phyloP scores from a whole-genome alignment of 768 basidiomycete species.

The Macrocybe gigantea region DNA sequence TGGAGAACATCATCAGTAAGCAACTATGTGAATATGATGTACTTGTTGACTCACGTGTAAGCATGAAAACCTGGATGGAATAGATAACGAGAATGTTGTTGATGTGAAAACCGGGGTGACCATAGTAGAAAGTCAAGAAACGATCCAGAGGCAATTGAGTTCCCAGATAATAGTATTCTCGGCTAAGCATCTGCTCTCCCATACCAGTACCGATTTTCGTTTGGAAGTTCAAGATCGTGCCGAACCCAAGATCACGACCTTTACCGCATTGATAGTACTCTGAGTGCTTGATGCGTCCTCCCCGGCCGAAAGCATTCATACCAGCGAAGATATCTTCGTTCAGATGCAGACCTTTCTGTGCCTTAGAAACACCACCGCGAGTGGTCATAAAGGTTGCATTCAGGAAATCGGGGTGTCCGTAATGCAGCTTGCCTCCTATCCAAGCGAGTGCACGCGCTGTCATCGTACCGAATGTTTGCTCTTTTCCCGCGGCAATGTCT shows the following conservation, averaged over 20 bases:
- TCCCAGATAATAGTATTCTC: constrained; percentile 98
- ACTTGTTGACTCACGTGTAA: constrained; percentile 61
- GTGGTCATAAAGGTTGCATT: constrained; percentile 98
- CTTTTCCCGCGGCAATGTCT: constrained; percentile 98
- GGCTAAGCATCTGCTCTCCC: constrained; percentile 99
- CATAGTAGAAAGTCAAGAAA: constrained; percentile 99
- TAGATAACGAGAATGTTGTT: constrained; percentile 99
- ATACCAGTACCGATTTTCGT: constrained; percentile 99
- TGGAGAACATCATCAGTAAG: constrained; percentile 21
- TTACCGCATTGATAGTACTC: constrained; percentile 99
- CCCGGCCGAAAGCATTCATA: constrained; percentile 98
- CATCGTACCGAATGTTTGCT: constrained; percentile 99
- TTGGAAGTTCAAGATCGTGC: constrained; percentile 99
- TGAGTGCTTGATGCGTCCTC: constrained; percentile 98
- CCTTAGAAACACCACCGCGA: constrained; percentile 97
- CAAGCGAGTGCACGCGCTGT: constrained; percentile 92
- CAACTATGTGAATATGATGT: constrained; percentile 1
- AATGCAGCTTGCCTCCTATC: constrained; percentile 98
- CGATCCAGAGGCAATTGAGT: constrained; percentile 97
- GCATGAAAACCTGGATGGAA: constrained; percentile 97
- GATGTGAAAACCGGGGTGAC: constrained; percentile 98
- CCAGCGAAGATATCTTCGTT: constrained; percentile 99
- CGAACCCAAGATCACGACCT: constrained; percentile 98
- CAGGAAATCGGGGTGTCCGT: constrained; percentile 98
- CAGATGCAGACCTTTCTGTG: constrained; percentile 96